Percentiles rank a stretch among this genome's conserved stretches.
phyloP scores from a whole-genome alignment of 768 basidiomycete species.

The Phanerochaete carnosa region DNA sequence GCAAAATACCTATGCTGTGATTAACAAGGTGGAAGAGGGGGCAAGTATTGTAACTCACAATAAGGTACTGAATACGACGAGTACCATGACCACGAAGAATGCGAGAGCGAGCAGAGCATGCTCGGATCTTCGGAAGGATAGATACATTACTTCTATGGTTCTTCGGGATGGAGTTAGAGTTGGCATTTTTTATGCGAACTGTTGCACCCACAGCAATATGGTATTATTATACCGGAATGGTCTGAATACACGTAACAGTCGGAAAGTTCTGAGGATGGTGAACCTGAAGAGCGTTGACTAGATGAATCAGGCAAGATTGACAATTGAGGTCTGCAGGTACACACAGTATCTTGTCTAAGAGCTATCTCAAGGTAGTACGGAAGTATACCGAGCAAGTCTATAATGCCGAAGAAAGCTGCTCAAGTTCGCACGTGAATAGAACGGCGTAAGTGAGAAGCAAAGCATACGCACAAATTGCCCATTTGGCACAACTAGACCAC shows the following conservation, averaged over 20 bases:
- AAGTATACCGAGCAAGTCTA: conserved; percentile 81
- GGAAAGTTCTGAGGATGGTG: conserved; percentile 87
- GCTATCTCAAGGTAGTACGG: conserved; percentile 89
- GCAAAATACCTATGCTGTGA: conserved; percentile 66
- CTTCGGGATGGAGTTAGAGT: too few species aligned
- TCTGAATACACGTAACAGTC: conserved; percentile 83
- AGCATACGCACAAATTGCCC: conserved; percentile 59
- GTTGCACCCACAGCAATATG: conserved; percentile 70
- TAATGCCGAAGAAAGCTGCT: conserved; percentile 77
- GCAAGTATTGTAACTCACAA: conserved; percentile 43
- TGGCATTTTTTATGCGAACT: too few species aligned
- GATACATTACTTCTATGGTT: conserved; percentile 91
- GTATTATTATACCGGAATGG: conserved; percentile 85
- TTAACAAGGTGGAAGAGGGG: neutral
- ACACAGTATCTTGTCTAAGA: conserved; percentile 76
- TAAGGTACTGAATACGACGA: conserved; percentile 85
- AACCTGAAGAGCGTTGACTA: conserved; percentile 87
- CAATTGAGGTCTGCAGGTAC: conserved; percentile 1
- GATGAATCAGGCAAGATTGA: neutral
- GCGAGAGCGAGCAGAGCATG: conserved; percentile 84
- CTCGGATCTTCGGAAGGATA: conserved; percentile 80
- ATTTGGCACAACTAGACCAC: conserved; percentile 57
- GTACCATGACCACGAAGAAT: conserved; percentile 86
- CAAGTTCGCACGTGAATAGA: neutral
- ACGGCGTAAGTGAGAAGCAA: neutral